A percentile compares a stretch with the other conserved stretches of the same genome.
Conservation (phyloP, 306 rosid genomes). For the Vigna nakashimae region DNA sequence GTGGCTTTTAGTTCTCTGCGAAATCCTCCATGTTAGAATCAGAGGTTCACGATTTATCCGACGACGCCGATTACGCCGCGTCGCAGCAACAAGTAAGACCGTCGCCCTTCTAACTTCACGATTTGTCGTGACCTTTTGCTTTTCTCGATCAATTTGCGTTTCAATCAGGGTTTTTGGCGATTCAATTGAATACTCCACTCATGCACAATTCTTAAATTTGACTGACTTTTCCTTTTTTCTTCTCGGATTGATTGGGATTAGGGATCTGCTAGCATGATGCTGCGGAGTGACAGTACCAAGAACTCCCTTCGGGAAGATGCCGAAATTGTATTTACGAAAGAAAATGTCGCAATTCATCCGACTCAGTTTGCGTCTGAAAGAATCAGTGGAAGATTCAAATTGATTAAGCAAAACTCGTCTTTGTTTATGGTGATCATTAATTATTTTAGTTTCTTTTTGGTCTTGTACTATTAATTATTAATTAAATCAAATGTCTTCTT, state of each 20-base stretch:
- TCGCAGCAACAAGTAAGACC: constrained; percentile 80
- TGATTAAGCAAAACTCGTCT: constrained; percentile 77
- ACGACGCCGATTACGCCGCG: constrained; percentile 97
- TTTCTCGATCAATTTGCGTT: constrained; percentile 26
- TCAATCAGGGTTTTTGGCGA: constrained; percentile 44
- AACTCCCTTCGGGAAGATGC: constrained; percentile 77
- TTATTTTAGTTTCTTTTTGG: not conserved
- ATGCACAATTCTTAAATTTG: not conserved
- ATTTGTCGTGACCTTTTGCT: not conserved
- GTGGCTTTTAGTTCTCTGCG: constrained; percentile 1
- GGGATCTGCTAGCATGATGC: constrained; percentile 80
- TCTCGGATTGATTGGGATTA: constrained; percentile 43
- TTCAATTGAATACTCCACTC: constrained; percentile 22
- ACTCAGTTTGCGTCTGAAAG: constrained; percentile 84
- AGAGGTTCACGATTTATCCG: constrained; percentile 90
- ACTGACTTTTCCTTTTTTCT: constrained; percentile 17
- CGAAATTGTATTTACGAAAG: constrained; percentile 76
- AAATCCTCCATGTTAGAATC: constrained; percentile 76
- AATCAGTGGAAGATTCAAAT: constrained; percentile 87
- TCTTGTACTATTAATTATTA: too few species aligned
- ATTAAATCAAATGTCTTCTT: constrained; percentile 16
- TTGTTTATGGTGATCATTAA: constrained; percentile 68
- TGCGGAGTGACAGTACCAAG: constrained; percentile 67
- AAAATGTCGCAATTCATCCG: constrained; percentile 96
- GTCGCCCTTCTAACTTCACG: constrained; percentile 10